Evolutionary conservation across 768 basidiomycete genomes (phyloP).

Genomic region (Pleurotus cornucopiae): DNA sequence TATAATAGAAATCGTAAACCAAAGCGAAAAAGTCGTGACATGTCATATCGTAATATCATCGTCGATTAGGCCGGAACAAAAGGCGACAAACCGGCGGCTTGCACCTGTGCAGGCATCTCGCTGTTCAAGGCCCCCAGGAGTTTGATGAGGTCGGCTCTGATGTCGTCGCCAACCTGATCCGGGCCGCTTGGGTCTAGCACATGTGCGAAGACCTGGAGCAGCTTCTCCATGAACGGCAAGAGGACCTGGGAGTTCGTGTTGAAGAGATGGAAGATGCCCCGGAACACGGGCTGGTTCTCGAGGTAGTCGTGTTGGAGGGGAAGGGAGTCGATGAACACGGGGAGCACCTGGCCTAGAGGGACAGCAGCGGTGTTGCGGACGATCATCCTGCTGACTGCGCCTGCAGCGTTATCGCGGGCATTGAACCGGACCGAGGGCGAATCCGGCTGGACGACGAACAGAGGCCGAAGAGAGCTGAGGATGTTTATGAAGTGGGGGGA

Average conservation of each 20-base stretch:
- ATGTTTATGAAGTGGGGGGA: constrained; percentile 76
- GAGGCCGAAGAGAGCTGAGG: constrained; percentile 73
- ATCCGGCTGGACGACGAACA: constrained; percentile 67
- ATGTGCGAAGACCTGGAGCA: constrained; percentile 75
- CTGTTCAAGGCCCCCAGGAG: constrained; percentile 69
- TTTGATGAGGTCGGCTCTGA: constrained; percentile 69
- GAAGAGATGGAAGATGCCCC: constrained; percentile 86
- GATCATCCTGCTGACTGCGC: constrained; percentile 87
- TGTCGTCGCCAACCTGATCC: constrained; percentile 81
- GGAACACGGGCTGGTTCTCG: constrained; percentile 89
- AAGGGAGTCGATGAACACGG: constrained; percentile 74
- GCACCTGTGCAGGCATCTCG: constrained; percentile 75
- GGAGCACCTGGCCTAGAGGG: constrained; percentile 89
- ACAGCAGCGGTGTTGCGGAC: constrained; percentile 71
- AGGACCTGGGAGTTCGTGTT: constrained; percentile 67
- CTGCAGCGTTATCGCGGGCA: constrained; percentile 95
- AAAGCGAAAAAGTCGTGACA: constrained; percentile 1
- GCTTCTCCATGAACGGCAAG: constrained; percentile 69
- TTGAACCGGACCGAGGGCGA: constrained; percentile 67
- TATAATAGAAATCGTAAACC: not conserved
- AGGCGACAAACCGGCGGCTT: constrained; percentile 66
- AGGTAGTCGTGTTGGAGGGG: constrained; percentile 86
- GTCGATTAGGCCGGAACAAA: constrained; percentile 43
- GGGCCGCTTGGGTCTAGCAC: constrained; percentile 73
- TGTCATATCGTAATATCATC: constrained; percentile 2